A percentile compares a stretch with the other conserved stretches of the same genome.
These are phyloP conservation scores for Phialemonium atrogriseum DNA, from an alignment of 2,329 filamentous ascomycete genomes.

Conservation along the genomic window DNA sequence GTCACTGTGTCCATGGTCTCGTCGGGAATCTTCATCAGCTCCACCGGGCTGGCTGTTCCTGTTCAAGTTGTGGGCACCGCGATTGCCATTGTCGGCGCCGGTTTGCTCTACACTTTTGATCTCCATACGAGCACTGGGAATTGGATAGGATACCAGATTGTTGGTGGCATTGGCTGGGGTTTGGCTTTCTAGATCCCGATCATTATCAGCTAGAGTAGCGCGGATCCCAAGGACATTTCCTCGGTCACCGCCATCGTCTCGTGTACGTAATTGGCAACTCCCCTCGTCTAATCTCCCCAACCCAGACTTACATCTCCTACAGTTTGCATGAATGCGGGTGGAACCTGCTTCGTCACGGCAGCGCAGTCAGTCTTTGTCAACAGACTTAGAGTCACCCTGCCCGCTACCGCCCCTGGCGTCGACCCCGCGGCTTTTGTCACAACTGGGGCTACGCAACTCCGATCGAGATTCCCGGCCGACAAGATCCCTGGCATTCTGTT, in stretches of 20 bases:
- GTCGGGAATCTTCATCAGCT: constrained; percentile 22
- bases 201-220: constrained; percentile 28
- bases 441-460: constrained; percentile 42
- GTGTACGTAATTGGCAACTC: constrained; percentile 12
- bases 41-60: constrained; percentile 21
- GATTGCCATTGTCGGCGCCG: constrained; percentile 25
- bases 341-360: constrained; percentile 33
- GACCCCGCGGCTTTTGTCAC: constrained; percentile 21
- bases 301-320: background rate
- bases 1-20: constrained; percentile 29
- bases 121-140: constrained; percentile 20
- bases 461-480: constrained; percentile 33
- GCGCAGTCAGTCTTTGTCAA: constrained; percentile 31
- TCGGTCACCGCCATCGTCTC: constrained; percentile 19
- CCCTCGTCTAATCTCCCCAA: background rate
- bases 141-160: constrained; percentile 41
- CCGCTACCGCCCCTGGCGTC: constrained; percentile 20
- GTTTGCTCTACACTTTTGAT: constrained; percentile 28
- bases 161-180: constrained; percentile 37
- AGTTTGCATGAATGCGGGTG: constrained; percentile 34
- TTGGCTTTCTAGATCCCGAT: constrained; percentile 35
- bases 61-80: constrained; percentile 28
- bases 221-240: constrained; percentile 17
- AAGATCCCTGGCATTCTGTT: constrained; percentile 40
- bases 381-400: constrained; percentile 17